These are phyloP conservation scores for Infundibulicybe gibba DNA, from an alignment of 768 basidiomycete species.

Conservation along the genomic window DNA sequence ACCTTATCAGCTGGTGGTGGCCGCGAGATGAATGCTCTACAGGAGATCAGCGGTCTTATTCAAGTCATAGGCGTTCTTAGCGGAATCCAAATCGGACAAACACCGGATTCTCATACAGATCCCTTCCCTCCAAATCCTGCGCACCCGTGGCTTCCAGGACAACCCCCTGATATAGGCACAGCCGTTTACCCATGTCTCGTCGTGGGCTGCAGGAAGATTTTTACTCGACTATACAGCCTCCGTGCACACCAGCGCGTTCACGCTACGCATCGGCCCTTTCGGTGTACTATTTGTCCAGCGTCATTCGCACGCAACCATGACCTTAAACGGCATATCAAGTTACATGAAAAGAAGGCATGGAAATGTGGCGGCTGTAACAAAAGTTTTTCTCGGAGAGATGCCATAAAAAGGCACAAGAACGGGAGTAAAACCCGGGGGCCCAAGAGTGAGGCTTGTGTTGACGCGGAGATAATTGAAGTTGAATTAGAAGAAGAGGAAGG, in stretches of 20 bases:
- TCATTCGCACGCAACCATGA: conserved; percentile 80
- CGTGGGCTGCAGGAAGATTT: conserved; percentile 61
- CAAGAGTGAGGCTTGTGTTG: conserved; percentile 48
- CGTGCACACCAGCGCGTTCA: conserved; percentile 72
- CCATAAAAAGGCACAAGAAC: conserved; percentile 76
- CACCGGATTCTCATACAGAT: conserved; percentile 28
- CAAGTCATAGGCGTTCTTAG: conserved; percentile 81
- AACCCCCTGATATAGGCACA: conserved; percentile 54
- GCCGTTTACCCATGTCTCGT: conserved; percentile 81
- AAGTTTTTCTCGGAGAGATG: conserved; percentile 73
- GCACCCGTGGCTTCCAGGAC: conserved; percentile 30
- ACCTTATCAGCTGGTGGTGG: conserved; percentile 59
- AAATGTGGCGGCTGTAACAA: conserved; percentile 73
- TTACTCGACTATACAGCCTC: conserved; percentile 65
- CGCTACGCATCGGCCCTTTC: conserved; percentile 59
- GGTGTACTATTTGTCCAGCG: conserved; percentile 63
- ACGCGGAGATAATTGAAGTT: conserved; percentile 61
- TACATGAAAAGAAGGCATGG: conserved; percentile 73
- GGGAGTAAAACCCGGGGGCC: conserved; percentile 47
- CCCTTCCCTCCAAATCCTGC: conserved; percentile 22
- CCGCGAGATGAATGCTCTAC: conserved; percentile 52
- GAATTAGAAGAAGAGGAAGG: conserved; percentile 39
- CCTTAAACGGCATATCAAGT: conserved; percentile 69
- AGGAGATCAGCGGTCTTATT: conserved; percentile 78
- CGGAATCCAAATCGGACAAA: conserved; percentile 64